A percentile compares a stretch with the other conserved stretches of the same genome.
These are phyloP conservation scores for Rhododendron mucronatum DNA, from an alignment of 148 eudicot genomes.

Conservation along the genomic window DNA sequence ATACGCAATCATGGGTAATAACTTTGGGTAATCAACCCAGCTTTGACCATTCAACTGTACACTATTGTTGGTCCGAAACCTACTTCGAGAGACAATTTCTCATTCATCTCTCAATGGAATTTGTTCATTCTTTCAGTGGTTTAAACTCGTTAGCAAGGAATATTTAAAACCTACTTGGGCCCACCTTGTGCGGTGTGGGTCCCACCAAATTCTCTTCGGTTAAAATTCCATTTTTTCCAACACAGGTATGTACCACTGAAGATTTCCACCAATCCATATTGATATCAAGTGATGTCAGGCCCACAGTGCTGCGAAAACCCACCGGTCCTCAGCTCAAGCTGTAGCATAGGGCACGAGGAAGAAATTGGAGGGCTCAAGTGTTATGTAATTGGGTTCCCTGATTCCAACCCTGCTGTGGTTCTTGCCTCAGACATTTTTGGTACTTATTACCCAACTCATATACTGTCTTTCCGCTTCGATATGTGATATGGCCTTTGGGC, in stretches of 20 bases:
- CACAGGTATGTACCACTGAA: neutral
- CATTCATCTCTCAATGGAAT: too few species aligned
- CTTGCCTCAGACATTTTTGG: constrained; percentile 17
- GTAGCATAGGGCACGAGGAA: constrained; percentile 10
- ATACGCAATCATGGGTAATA: too few species aligned
- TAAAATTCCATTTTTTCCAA: too few species aligned
- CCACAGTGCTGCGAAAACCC: constrained; percentile 26
- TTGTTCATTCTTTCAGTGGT: too few species aligned
- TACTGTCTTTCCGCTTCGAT: neutral
- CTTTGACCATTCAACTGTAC: too few species aligned
- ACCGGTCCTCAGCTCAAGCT: constrained; percentile 13
- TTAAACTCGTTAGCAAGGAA: too few species aligned
- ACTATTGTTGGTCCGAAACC: too few species aligned
- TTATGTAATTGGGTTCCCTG: constrained; percentile 11
- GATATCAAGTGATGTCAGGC: neutral
- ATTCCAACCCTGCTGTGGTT: constrained; percentile 13
- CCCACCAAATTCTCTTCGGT: too few species aligned
- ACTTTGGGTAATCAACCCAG: too few species aligned
- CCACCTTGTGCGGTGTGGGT: too few species aligned
- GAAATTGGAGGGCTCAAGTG: constrained; percentile 21
- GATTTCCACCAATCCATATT: neutral
- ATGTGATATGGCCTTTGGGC: neutral
- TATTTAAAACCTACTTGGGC: too few species aligned
- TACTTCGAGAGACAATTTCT: too few species aligned
- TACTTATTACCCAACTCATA: neutral